These are phyloP conservation scores for Geranium incanum DNA, from an alignment of 441 rosid species.

Conservation along the genomic window DNA sequence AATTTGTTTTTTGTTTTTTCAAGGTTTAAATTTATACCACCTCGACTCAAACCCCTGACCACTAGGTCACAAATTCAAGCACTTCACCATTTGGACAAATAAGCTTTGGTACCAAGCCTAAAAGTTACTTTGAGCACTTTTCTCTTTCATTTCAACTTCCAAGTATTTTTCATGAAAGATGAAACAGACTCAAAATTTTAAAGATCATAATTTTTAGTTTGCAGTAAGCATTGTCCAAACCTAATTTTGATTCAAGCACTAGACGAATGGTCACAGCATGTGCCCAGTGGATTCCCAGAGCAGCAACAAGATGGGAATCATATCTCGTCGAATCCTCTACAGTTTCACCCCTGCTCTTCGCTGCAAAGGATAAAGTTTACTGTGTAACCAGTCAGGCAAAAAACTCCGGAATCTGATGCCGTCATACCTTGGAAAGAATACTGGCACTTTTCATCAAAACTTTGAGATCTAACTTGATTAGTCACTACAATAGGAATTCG, in stretches of 20 bases:
- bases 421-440: constrained; percentile 66
- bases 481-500: constrained; percentile 78
- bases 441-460: constrained; percentile 37
- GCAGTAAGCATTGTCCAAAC: constrained; percentile 24
- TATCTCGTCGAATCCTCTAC: constrained; percentile 30
- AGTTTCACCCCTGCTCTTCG: constrained; percentile 26
- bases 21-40: too few species aligned
- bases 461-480: constrained; percentile 85
- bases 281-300: constrained; percentile 82
- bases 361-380: constrained; percentile 30
- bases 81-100: background rate
- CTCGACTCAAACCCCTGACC: too few species aligned
- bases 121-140: background rate
- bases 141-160: background rate
- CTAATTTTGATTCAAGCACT: constrained; percentile 71
- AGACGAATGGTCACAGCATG: constrained; percentile 78
- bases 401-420: constrained; percentile 14
- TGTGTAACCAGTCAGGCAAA: constrained; percentile 13
- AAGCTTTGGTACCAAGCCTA: background rate
- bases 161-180: background rate
- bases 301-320: constrained; percentile 72
- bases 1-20: too few species aligned
- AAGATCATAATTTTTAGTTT: background rate
- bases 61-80: background rate
- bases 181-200: background rate